Conservation (phyloP, 2,329 filamentous ascomycete genomes). For the Aspergillus vadensis region DNA sequence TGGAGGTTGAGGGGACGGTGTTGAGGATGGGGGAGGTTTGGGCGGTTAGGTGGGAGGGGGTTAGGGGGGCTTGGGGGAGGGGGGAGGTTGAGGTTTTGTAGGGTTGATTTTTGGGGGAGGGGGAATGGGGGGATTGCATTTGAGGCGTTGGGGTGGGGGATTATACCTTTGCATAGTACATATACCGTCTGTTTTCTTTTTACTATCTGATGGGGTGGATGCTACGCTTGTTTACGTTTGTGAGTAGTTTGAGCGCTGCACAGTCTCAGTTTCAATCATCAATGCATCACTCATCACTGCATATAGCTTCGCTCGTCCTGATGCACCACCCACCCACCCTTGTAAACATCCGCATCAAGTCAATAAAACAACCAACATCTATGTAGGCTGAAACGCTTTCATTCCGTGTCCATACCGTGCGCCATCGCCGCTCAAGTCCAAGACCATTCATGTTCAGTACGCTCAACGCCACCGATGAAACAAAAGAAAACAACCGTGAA, state of each 20-base stretch:
- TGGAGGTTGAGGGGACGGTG: slow-evolving; percentile 36
- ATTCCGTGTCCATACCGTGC: slow-evolving; percentile 3
- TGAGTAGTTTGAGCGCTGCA: no score
- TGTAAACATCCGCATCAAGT: not conserved
- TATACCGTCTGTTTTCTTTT: no score
- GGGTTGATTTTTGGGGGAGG: not conserved
- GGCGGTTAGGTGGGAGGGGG: slow-evolving; percentile 73
- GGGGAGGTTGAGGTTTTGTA: slow-evolving; percentile 45
- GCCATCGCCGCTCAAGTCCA: slow-evolving; percentile 31
- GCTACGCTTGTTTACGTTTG: no score
- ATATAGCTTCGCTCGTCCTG: no score
- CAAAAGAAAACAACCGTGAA: not conserved
- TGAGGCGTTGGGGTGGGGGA: not conserved
- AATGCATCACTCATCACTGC: not conserved
- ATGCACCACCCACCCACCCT: no score
- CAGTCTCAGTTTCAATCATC: not conserved
- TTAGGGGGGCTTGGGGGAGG: slow-evolving; percentile 55
- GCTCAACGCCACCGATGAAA: not conserved
- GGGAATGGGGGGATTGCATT: not conserved
- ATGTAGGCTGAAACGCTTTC: slow-evolving; percentile 9
- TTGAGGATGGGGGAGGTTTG: slow-evolving; percentile 64
- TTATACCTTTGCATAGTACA: not conserved
- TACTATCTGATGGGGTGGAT: no score
- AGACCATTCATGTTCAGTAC: not conserved
- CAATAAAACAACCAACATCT: slow-evolving; percentile 5